Evolutionary conservation across 106 monocot genomes (phyloP).

Genomic region (Dendrobium chrysotoxum): DNA sequence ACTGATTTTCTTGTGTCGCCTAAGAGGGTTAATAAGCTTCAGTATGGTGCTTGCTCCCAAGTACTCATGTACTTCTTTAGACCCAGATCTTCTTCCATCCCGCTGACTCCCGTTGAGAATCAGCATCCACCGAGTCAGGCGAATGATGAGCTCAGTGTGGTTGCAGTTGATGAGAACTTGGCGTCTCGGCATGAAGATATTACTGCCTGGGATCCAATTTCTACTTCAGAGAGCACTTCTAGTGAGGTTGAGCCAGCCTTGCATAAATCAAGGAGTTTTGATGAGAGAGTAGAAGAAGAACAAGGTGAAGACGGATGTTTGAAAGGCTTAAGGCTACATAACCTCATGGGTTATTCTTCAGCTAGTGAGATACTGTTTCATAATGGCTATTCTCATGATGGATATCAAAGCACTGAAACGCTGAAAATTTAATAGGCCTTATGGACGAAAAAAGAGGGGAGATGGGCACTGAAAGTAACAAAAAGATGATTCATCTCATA

Average conservation of each 20-base stretch:
- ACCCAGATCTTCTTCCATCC: slow-evolving; percentile 10
- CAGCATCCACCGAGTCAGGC: slow-evolving; percentile 14
- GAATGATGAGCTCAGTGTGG: not conserved
- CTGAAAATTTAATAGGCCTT: not conserved
- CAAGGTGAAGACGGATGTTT: not conserved
- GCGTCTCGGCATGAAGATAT: no score
- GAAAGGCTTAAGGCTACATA: slow-evolving; percentile 30
- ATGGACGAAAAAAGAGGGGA: not conserved
- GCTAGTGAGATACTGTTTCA: slow-evolving; percentile 49
- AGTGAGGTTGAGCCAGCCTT: not conserved
- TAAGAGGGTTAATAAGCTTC: slow-evolving; percentile 40
- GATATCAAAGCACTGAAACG: not conserved
- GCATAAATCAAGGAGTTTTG: not conserved
- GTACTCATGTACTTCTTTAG: slow-evolving; percentile 34
- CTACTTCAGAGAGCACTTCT: slow-evolving; percentile 17
- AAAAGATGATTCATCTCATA: no score
- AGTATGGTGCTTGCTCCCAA: slow-evolving; percentile 60
- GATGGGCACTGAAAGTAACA: not conserved
- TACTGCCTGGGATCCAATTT: slow-evolving; percentile 8
- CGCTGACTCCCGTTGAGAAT: slow-evolving; percentile 10
- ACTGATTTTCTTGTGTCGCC: slow-evolving; percentile 40
- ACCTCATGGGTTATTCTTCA: slow-evolving; percentile 65
- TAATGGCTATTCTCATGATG: not conserved
- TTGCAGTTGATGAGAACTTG: not conserved
- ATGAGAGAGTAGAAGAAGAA: slow-evolving; percentile 4